These are phyloP conservation scores for Suhomyces guaymorum DNA, from an alignment of 1,139 yeast genomes.

Conservation along the genomic window DNA sequence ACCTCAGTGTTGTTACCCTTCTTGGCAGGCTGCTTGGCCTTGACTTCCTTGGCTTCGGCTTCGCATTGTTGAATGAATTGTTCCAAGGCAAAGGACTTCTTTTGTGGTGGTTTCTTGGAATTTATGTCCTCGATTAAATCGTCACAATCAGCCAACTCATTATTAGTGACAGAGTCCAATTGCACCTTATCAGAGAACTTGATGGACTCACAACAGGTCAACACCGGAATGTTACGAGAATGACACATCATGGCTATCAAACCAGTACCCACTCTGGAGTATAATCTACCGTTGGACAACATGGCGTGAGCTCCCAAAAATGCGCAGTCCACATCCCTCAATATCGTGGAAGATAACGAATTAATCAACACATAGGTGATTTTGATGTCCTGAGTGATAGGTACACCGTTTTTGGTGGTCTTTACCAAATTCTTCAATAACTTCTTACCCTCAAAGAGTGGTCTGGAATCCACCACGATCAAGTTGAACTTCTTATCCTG, in stretches of 20 bases:
- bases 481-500: constrained; percentile 73
- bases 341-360: constrained; percentile 75
- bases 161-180: constrained; percentile 89
- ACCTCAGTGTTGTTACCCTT: constrained; percentile 19
- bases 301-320: constrained; percentile 97
- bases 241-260: constrained; percentile 90
- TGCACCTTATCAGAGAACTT: constrained; percentile 96
- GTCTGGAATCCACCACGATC: constrained; percentile 91
- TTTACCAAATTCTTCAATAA: constrained; percentile 58
- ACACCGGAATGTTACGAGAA: constrained; percentile 85
- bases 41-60: constrained; percentile 22
- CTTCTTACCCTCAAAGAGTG: constrained; percentile 88
- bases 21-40: constrained; percentile 24
- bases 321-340: constrained; percentile 80
- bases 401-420: constrained; percentile 25
- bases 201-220: constrained; percentile 93
- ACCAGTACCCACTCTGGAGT: constrained; percentile 94
- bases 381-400: constrained; percentile 40
- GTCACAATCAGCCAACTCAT: constrained; percentile 87
- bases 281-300: constrained; percentile 90
- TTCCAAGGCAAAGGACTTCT: constrained; percentile 65
- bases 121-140: constrained; percentile 57
- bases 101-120: constrained; percentile 55
- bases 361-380: constrained; percentile 70
- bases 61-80: constrained; percentile 56